Evolutionary conservation across 2,329 filamentous ascomycete species (phyloP).

Genomic region (Cytospora mali): DNA sequence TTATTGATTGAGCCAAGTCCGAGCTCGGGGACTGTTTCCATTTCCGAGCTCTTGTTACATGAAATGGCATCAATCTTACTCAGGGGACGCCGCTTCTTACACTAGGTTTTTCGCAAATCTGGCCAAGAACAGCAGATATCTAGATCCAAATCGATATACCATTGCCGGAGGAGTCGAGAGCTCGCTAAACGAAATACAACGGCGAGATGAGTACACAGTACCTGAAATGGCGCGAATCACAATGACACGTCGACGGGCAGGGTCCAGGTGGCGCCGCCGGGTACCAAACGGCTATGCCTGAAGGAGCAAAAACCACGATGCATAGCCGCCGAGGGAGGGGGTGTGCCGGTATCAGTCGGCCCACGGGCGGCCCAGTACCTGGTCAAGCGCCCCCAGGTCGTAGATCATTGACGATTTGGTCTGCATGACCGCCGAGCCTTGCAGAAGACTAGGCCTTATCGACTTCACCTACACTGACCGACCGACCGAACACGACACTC

Average conservation of each 20-base stretch:
- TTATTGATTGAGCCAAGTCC: neutral
- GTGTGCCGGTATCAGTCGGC: slow-evolving; percentile 21
- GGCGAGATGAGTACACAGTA: neutral
- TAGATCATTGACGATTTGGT: slow-evolving; percentile 23
- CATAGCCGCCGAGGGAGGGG: slow-evolving; percentile 21
- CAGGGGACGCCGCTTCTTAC: neutral
- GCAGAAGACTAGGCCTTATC: slow-evolving; percentile 23
- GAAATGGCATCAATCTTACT: neutral
- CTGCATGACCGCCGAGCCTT: slow-evolving; percentile 23
- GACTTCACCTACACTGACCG: neutral
- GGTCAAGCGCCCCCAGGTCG: slow-evolving; percentile 8
- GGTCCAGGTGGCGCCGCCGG: slow-evolving; percentile 16
- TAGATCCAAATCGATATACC: neutral
- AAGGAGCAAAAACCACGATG: slow-evolving; percentile 6
- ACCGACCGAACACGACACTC: slow-evolving; percentile 9
- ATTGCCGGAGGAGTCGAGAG: neutral
- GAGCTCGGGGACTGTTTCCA: neutral
- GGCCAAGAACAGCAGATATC: neutral
- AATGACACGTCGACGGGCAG: slow-evolving; percentile 2
- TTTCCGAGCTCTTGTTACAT: neutral
- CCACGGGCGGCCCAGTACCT: slow-evolving; percentile 9
- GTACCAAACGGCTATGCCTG: slow-evolving; percentile 1
- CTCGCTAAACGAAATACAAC: neutral
- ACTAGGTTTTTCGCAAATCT: no score
- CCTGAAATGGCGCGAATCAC: neutral